Conservation (phyloP, 2,329 filamentous ascomycete species). For the Nemania sp. region DNA sequence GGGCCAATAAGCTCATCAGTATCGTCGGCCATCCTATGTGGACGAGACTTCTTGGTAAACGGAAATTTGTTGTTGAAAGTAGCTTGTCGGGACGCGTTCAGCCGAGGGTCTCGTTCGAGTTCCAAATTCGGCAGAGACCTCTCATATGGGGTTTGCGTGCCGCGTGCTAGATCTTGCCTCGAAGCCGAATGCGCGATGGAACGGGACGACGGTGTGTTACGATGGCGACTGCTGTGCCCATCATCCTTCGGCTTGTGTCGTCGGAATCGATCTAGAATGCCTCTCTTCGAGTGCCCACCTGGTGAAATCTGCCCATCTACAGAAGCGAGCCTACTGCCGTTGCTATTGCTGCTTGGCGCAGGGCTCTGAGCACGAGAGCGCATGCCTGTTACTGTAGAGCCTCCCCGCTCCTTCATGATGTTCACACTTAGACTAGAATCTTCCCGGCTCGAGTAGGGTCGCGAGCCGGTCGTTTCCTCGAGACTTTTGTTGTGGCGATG, state of each 20-base stretch:
- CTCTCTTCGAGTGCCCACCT: constrained; percentile 54
- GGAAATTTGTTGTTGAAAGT: constrained; percentile 67
- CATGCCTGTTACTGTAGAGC: constrained; percentile 45
- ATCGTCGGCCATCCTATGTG: constrained; percentile 53
- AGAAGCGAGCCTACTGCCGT: constrained; percentile 54
- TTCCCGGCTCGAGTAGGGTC: constrained; percentile 76
- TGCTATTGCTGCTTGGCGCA: constrained; percentile 73
- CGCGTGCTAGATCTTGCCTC: constrained; percentile 49
- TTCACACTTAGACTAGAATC: constrained; percentile 61
- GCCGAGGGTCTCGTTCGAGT: constrained; percentile 30
- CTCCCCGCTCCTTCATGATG: constrained; percentile 56
- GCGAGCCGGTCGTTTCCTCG: constrained; percentile 66
- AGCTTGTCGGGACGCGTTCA: constrained; percentile 45
- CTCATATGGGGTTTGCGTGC: constrained; percentile 45
- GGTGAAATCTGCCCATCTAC: constrained; percentile 63
- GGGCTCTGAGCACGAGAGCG: constrained; percentile 75
- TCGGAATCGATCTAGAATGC: constrained; percentile 54
- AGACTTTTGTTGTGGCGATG: constrained; percentile 70
- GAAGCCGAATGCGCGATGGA: constrained; percentile 57
- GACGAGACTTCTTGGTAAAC: constrained; percentile 60
- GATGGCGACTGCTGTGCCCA: constrained; percentile 46
- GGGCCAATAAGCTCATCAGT: constrained; percentile 62
- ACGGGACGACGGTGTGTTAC: constrained; percentile 55
- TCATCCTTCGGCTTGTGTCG: constrained; percentile 61
- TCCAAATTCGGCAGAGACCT: constrained; percentile 39